phyloP scores from a whole-genome alignment of 2,329 filamentous ascomycete species.

The Dothistroma pini region DNA sequence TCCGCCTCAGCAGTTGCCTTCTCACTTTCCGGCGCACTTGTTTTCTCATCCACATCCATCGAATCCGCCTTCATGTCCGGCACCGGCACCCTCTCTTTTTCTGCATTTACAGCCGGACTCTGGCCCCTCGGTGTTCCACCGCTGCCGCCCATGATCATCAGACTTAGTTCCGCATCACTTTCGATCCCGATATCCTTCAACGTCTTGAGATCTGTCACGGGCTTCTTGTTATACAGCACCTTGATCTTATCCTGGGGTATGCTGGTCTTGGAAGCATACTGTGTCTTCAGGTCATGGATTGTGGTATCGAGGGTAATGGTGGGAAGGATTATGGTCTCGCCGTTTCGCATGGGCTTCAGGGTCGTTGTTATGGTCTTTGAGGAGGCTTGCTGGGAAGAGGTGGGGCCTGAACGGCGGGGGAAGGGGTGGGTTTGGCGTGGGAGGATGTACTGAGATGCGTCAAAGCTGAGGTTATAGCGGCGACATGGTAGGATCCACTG shows the following conservation, averaged over 20 bases:
- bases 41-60: conserved; percentile 34
- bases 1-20: conserved; percentile 44
- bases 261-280: conserved; percentile 60
- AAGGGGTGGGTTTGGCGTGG: conserved; percentile 57
- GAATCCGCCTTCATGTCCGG: conserved; percentile 37
- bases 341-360: conserved; percentile 73
- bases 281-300: conserved; percentile 72
- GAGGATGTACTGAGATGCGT: conserved; percentile 60
- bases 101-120: conserved; percentile 39
- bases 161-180: conserved; percentile 63
- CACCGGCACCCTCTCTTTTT: conserved; percentile 21
- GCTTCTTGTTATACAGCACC: conserved; percentile 83
- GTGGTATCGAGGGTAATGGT: conserved; percentile 64
- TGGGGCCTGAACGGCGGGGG: conserved; percentile 45
- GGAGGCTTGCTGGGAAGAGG: conserved; percentile 44
- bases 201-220: conserved; percentile 49
- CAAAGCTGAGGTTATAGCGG: conserved; percentile 1
- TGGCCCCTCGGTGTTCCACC: conserved; percentile 31
- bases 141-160: conserved; percentile 77
- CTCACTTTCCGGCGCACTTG: conserved; percentile 30
- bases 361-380: conserved; percentile 49
- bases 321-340: conserved; percentile 62
- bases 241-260: conserved; percentile 76
- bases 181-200: conserved; percentile 46
- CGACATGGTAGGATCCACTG: conserved; percentile 7